phyloP scores from a whole-genome alignment of 768 basidiomycete genomes.

The Coprinopsis strossmayeri region DNA sequence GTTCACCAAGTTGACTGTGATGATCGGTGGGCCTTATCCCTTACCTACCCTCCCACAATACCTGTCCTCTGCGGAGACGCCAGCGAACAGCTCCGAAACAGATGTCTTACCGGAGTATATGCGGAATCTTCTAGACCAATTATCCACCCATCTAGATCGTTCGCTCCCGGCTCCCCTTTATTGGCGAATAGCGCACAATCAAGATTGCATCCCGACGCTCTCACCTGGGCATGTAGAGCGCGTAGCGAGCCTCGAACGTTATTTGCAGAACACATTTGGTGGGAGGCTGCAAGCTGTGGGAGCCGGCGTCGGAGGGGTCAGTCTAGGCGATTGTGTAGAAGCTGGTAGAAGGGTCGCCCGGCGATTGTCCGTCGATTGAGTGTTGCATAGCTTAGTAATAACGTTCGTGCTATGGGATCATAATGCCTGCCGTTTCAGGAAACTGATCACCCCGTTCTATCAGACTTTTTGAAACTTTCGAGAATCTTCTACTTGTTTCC shows the following conservation, averaged over 20 bases:
- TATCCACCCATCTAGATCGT: constrained; percentile 40
- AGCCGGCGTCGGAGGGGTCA: constrained; percentile 83
- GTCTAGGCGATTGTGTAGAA: constrained; percentile 80
- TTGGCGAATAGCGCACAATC: constrained; percentile 46
- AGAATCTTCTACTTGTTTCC: no score
- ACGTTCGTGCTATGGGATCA: no score
- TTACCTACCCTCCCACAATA: constrained; percentile 19
- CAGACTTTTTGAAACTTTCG: no score
- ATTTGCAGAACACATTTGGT: constrained; percentile 36
- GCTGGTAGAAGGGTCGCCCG: constrained; percentile 52
- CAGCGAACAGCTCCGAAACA: constrained; percentile 14
- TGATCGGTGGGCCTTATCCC: constrained; percentile 80
- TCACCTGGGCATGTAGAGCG: constrained; percentile 65
- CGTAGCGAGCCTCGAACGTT: constrained; percentile 50
- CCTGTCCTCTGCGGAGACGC: constrained; percentile 21
- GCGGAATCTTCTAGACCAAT: constrained; percentile 25
- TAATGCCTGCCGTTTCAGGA: no score
- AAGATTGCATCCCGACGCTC: constrained; percentile 74
- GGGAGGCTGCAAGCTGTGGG: constrained; percentile 61
- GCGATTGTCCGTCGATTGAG: no score
- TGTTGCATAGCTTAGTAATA: no score
- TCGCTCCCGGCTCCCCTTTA: constrained; percentile 50
- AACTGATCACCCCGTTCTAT: no score
- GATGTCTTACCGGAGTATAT: constrained; percentile 3
- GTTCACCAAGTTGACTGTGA: constrained; percentile 79